These are phyloP conservation scores for Microstegium vimineum DNA, from an alignment of 176 grass and related monocot genomes.

Conservation along the genomic window DNA sequence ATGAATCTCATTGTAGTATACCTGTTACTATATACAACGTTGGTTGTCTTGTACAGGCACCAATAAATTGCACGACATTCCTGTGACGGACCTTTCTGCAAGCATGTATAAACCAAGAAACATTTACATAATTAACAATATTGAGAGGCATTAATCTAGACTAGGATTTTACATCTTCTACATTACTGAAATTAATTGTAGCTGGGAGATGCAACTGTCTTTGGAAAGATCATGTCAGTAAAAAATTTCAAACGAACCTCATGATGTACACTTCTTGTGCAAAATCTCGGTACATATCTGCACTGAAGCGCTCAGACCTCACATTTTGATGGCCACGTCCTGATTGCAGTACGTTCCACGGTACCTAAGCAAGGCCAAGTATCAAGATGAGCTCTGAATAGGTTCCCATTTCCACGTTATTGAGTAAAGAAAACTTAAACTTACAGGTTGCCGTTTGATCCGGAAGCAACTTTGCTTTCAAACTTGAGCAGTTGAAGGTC, in stretches of 20 bases:
- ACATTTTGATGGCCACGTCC: constrained; percentile 96
- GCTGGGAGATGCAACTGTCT: not conserved
- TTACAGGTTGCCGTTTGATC: constrained; percentile 84
- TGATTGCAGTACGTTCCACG: constrained; percentile 83
- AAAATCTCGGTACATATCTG: constrained; percentile 79
- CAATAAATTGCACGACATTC: constrained; percentile 85
- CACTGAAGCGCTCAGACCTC: constrained; percentile 60
- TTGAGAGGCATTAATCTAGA: not conserved
- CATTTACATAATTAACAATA: not conserved
- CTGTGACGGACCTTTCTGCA: constrained; percentile 82
- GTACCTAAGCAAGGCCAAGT: constrained; percentile 45
- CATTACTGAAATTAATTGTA: not conserved
- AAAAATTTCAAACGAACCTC: constrained; percentile 45
- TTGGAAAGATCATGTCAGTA: not conserved
- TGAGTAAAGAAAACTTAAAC: constrained; percentile 25
- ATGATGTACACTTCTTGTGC: constrained; percentile 93
- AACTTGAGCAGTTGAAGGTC: constrained; percentile 69
- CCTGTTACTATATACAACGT: constrained; percentile 79
- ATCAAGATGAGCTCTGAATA: constrained; percentile 13
- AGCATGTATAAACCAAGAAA: constrained; percentile 1
- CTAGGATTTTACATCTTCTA: constrained; percentile 3
- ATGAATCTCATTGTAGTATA: constrained; percentile 13
- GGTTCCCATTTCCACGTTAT: not conserved
- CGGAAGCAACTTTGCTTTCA: constrained; percentile 66
- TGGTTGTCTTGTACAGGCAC: constrained; percentile 72